Conservation (phyloP, 2,329 filamentous ascomycete species). For the Colletotrichum sp. region DNA sequence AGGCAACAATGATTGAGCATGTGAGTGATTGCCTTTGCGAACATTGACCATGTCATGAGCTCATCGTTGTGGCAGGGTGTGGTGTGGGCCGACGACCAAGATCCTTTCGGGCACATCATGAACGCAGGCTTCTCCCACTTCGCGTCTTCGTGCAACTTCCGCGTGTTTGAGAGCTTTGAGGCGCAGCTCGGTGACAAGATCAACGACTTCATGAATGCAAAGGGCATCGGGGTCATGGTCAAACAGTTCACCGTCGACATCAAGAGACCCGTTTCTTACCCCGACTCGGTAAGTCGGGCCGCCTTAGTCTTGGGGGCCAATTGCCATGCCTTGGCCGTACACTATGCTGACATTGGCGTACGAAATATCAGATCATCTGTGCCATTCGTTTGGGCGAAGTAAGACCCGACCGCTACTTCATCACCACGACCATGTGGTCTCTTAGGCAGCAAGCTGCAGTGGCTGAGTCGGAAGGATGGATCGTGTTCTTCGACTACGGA, state of each 20-base stretch:
- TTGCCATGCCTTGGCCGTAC: neutral
- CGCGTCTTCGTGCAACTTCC: neutral
- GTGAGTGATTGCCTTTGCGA: neutral
- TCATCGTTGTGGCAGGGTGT: neutral
- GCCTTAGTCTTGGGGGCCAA: neutral
- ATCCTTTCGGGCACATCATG: neutral
- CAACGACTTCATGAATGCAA: neutral
- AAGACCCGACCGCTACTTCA: neutral
- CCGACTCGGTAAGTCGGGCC: neutral
- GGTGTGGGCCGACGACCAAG: neutral
- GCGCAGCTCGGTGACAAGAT: neutral
- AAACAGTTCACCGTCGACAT: neutral
- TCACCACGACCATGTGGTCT: neutral
- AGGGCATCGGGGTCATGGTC: neutral
- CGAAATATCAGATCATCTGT: neutral
- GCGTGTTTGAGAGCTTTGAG: neutral
- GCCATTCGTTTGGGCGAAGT: neutral
- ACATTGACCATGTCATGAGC: rapidly evolving
- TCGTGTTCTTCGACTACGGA: neutral
- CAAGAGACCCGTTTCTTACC: neutral
- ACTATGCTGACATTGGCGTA: neutral
- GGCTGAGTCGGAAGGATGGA: neutral
- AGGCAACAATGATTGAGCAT: neutral
- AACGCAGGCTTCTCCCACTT: neutral
- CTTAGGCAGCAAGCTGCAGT: neutral